These are phyloP conservation scores for Truncatella angustata DNA, from an alignment of 2,329 filamentous ascomycete species.

Conservation along the genomic window DNA sequence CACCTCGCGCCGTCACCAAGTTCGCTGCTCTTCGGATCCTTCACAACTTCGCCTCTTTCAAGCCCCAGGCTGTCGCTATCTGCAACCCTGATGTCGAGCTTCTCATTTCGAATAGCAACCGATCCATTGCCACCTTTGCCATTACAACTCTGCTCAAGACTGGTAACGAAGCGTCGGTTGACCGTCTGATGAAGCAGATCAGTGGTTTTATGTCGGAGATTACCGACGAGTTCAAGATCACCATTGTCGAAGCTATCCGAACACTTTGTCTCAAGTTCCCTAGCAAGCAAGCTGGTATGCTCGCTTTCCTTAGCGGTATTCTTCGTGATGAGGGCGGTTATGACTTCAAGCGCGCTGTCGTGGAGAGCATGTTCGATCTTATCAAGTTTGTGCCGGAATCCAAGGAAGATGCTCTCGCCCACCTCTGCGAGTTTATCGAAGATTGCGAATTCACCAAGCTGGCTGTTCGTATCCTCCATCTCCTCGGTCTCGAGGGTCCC, in stretches of 20 bases:
- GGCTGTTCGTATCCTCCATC: slow-evolving; percentile 89
- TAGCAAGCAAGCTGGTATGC: slow-evolving; percentile 96
- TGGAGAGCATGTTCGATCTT: slow-evolving; percentile 98
- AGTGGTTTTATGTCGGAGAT: slow-evolving; percentile 98
- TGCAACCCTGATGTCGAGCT: slow-evolving; percentile 98
- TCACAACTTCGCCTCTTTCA: slow-evolving; percentile 95
- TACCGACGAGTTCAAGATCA: slow-evolving; percentile 99
- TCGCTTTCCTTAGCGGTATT: slow-evolving; percentile 95
- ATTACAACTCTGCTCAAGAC: slow-evolving; percentile 98
- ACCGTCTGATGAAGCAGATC: slow-evolving; percentile 98
- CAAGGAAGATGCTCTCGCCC: slow-evolving; percentile 78
- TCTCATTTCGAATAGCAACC: slow-evolving; percentile 94
- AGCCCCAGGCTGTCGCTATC: slow-evolving; percentile 84
- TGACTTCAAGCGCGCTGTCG: slow-evolving; percentile 95
- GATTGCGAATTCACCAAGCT: slow-evolving; percentile 99
- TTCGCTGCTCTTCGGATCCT: slow-evolving; percentile 96
- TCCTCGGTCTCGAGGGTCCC: slow-evolving; percentile 90
- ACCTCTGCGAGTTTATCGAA: slow-evolving; percentile 98
- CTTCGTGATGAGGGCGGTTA: slow-evolving; percentile 95
- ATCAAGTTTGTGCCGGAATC: slow-evolving; percentile 98
- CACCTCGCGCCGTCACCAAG: slow-evolving; percentile 92
- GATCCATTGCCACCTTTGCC: slow-evolving; percentile 96
- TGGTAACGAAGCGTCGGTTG: slow-evolving; percentile 94
- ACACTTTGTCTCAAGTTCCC: slow-evolving; percentile 97
- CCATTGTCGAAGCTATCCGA: slow-evolving; percentile 97